These are phyloP conservation scores for Alternaria longipes DNA, from an alignment of 2,329 filamentous ascomycete genomes.

Conservation along the genomic window DNA sequence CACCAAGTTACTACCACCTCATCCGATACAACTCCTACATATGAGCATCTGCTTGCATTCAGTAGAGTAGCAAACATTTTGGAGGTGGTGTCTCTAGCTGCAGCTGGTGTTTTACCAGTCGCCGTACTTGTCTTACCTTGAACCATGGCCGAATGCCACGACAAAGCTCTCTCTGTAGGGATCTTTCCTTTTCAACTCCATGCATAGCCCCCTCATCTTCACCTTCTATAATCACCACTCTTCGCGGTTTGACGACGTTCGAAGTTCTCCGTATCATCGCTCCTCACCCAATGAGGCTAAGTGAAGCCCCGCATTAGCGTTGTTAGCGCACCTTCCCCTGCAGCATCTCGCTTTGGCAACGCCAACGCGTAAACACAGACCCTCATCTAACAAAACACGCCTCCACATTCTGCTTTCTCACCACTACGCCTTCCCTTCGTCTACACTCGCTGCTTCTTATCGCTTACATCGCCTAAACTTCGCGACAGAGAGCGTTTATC, in stretches of 20 bases:
- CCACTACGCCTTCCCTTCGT: slow-evolving; percentile 18
- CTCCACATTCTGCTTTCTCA: slow-evolving; percentile 13
- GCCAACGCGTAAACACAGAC: slow-evolving; percentile 22
- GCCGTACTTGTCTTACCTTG: not conserved
- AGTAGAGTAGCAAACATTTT: not conserved
- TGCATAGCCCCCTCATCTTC: too few species aligned
- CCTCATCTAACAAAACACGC: slow-evolving; percentile 19
- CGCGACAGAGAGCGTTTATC: slow-evolving; percentile 10
- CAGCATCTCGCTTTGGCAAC: slow-evolving; percentile 23
- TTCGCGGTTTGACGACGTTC: not conserved
- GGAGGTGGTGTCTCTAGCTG: not conserved
- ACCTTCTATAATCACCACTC: not conserved
- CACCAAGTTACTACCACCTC: not conserved
- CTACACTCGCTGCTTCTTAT: slow-evolving; percentile 13
- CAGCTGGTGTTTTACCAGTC: not conserved
- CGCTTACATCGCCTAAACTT: slow-evolving; percentile 1
- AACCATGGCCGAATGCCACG: not conserved
- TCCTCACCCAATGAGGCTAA: slow-evolving; percentile 3
- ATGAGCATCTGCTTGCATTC: not conserved
- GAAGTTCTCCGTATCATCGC: not conserved
- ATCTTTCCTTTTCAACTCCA: not conserved
- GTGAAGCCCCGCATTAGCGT: slow-evolving; percentile 18
- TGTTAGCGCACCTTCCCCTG: slow-evolving; percentile 16
- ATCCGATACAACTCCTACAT: not conserved
- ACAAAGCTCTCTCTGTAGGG: not conserved